Evolutionary conservation across 179 eudicot genomes (phyloP).

Genomic region (Sideroxylon spinosum): DNA sequence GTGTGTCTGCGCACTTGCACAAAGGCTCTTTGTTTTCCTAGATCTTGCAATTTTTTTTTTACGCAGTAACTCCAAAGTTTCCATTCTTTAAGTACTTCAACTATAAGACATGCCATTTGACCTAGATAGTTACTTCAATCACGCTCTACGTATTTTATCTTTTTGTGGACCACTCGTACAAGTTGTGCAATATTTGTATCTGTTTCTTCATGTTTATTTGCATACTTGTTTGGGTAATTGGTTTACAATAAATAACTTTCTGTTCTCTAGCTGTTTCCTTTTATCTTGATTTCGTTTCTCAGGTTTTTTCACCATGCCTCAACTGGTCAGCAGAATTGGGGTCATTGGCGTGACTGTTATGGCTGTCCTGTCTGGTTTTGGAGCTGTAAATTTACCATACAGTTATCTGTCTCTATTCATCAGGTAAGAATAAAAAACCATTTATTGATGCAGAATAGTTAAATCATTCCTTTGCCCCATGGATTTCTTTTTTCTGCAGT

Average conservation of each 20-base stretch:
- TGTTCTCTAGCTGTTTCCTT: conserved; percentile 8
- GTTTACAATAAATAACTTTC: background rate
- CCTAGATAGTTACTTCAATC: background rate
- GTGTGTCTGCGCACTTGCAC: background rate
- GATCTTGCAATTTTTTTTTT: background rate
- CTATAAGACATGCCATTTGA: background rate
- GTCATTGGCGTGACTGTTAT: conserved; percentile 96
- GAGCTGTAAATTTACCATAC: conserved; percentile 96
- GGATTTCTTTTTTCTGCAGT: conserved; percentile 9
- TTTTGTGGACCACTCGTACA: background rate
- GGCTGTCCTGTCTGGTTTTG: conserved; percentile 97
- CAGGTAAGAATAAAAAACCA: conserved; percentile 38
- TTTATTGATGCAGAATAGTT: background rate
- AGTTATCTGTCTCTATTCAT: conserved; percentile 94
- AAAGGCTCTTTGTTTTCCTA: background rate
- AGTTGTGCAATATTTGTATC: background rate
- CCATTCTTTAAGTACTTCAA: background rate
- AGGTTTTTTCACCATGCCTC: conserved; percentile 97
- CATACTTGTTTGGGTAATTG: background rate
- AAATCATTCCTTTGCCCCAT: background rate
- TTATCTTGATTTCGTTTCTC: conserved; percentile 18
- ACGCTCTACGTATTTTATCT: conserved; percentile 2
- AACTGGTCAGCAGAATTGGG: conserved; percentile 95
- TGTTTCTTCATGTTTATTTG: background rate
- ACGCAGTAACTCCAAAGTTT: background rate